These are phyloP conservation scores for Rhizodiscina lignyota DNA, from an alignment of 495 filamentous ascomycete genomes.

Conservation along the genomic window DNA sequence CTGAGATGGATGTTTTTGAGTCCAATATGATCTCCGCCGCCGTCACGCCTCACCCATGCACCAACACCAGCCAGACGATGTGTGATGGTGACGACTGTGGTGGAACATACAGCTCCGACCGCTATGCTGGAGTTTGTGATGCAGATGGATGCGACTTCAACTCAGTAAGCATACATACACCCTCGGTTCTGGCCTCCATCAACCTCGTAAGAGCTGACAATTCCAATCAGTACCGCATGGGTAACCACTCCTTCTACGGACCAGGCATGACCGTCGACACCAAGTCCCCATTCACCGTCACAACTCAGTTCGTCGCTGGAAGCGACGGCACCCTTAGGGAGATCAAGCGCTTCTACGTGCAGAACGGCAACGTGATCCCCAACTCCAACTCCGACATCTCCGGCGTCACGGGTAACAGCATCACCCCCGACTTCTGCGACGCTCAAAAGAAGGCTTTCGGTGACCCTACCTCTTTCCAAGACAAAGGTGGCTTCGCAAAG, in stretches of 20 bases:
- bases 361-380: conserved; percentile 38
- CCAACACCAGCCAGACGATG: conserved; percentile 7
- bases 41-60: conserved; percentile 19
- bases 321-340: conserved; percentile 34
- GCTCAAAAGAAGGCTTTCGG: conserved; percentile 36
- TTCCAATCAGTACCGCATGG: too few relatives aligned
- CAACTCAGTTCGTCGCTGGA: conserved; percentile 45
- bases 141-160: conserved; percentile 50
- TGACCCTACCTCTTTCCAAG: conserved; percentile 27
- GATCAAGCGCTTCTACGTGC: conserved; percentile 45
- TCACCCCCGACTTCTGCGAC: conserved; percentile 45
- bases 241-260: conserved; percentile 39
- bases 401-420: conserved; percentile 35
- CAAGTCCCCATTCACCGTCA: conserved; percentile 40
- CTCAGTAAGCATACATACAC: too few relatives aligned
- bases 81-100: conserved; percentile 10
- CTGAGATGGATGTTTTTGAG: conserved; percentile 15
- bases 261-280: conserved; percentile 39
- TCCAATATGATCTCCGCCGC: conserved; percentile 16
- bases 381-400: conserved; percentile 38
- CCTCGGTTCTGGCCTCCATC: too few relatives aligned
- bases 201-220: too few relatives aligned
- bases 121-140: conserved; percentile 40
- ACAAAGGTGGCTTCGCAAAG: conserved; percentile 39
- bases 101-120: neutral